Evolutionary conservation across 2,329 filamentous ascomycete species (phyloP).

Genomic region (Alternaria alternata): DNA sequence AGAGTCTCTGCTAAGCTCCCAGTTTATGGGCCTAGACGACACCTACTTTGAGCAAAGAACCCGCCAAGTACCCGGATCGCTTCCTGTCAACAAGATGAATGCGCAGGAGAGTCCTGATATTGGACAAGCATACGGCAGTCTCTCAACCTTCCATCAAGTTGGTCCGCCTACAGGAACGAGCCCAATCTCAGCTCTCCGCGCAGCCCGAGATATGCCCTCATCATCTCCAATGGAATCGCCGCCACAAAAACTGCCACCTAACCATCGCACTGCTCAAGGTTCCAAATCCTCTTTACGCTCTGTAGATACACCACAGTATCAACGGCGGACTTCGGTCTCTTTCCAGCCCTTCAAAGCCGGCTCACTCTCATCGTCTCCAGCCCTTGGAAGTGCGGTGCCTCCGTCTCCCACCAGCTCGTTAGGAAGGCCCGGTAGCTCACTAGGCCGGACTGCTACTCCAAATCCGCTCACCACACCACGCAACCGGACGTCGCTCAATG

Average conservation of each 20-base stretch:
- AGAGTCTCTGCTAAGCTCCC: constrained; percentile 87
- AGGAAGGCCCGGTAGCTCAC: constrained; percentile 45
- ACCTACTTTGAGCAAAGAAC: constrained; percentile 81
- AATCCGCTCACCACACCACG: constrained; percentile 60
- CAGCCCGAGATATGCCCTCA: constrained; percentile 66
- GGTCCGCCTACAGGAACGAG: constrained; percentile 79
- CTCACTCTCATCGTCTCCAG: constrained; percentile 88
- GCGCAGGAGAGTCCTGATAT: constrained; percentile 63
- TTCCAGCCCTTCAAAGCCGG: constrained; percentile 98
- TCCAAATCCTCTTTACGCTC: constrained; percentile 61
- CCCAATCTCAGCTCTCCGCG: constrained; percentile 82
- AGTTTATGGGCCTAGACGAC: constrained; percentile 91
- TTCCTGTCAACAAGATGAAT: constrained; percentile 68
- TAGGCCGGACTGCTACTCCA: constrained; percentile 30
- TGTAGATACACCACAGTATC: constrained; percentile 60
- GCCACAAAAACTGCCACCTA: constrained; percentile 59
- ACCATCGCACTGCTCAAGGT: constrained; percentile 55
- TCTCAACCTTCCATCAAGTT: constrained; percentile 87
- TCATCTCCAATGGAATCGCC: constrained; percentile 61
- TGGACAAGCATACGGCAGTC: constrained; percentile 84
- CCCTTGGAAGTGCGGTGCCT: constrained; percentile 60
- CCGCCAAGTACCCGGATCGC: constrained; percentile 73
- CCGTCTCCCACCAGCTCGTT: constrained; percentile 62
- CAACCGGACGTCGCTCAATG: constrained; percentile 76
- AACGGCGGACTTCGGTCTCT: constrained; percentile 81